Evolutionary conservation across 2,329 filamentous ascomycete species (phyloP).

Genomic region (Myotisia sp.): DNA sequence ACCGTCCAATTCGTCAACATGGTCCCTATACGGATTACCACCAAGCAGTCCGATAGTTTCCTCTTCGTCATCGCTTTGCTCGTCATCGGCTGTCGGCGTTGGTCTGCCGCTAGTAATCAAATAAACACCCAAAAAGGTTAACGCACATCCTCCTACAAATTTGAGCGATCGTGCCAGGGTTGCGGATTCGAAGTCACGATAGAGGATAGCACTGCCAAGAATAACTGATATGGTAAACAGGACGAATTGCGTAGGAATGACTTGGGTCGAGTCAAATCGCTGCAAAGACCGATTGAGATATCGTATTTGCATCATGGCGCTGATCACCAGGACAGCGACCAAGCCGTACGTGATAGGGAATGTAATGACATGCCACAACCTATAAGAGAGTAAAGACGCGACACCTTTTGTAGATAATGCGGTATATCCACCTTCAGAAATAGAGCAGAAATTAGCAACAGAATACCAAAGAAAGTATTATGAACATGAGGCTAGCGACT

Average conservation of each 20-base stretch:
- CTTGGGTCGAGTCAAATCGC: constrained; percentile 90
- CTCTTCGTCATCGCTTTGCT: constrained; percentile 51
- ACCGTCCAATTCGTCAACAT: constrained; percentile 15
- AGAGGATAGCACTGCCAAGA: constrained; percentile 79
- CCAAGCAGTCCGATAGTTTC: constrained; percentile 31
- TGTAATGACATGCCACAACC: constrained; percentile 72
- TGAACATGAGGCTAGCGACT: constrained; percentile 19
- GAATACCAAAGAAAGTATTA: constrained; percentile 7
- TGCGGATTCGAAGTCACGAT: constrained; percentile 84
- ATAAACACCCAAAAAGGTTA: constrained; percentile 96
- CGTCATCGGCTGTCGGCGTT: constrained; percentile 42
- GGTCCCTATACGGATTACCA: constrained; percentile 26
- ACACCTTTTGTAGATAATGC: constrained; percentile 92
- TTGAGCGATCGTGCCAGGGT: constrained; percentile 59
- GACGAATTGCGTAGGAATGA: constrained; percentile 96
- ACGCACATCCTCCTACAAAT: constrained; percentile 75
- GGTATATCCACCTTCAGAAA: constrained; percentile 69
- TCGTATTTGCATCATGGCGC: constrained; percentile 90
- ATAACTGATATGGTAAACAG: constrained; percentile 94
- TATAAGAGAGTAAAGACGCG: constrained; percentile 84
- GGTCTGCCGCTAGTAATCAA: constrained; percentile 78
- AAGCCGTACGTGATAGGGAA: constrained; percentile 86
- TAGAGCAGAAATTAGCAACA: neutral
- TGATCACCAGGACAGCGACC: constrained; percentile 62
- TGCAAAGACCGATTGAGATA: constrained; percentile 87